These are phyloP conservation scores for Aurinia saxatilis DNA, from an alignment of 345 rosid species.

Conservation along the genomic window DNA sequence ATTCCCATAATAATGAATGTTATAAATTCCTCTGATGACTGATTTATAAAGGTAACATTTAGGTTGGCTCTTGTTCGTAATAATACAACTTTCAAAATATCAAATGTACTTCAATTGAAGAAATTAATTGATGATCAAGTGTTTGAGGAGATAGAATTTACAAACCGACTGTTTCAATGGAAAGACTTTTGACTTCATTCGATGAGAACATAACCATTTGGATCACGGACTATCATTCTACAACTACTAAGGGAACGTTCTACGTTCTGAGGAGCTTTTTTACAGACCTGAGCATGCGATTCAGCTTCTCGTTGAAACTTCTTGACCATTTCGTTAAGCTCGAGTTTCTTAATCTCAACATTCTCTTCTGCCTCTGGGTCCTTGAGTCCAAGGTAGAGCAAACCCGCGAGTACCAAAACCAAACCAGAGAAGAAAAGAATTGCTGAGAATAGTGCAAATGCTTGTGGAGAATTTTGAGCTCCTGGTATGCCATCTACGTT, in stretches of 20 bases:
- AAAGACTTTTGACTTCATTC: slow-evolving; percentile 18
- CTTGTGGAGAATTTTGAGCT: slow-evolving; percentile 34
- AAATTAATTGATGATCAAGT: no score
- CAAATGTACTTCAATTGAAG: no score
- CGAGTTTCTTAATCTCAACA: slow-evolving; percentile 41
- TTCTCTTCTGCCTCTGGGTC: slow-evolving; percentile 40
- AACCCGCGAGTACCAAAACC: slow-evolving; percentile 33
- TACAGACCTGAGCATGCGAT: slow-evolving; percentile 48
- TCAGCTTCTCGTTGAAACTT: slow-evolving; percentile 59
- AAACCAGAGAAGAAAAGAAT: slow-evolving; percentile 38
- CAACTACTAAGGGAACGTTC: slow-evolving; percentile 25
- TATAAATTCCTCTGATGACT: no score
- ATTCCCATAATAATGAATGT: no score
- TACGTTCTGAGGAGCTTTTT: slow-evolving; percentile 30
- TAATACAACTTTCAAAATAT: no score
- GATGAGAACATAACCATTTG: slow-evolving; percentile 39
- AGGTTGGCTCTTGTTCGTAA: no score
- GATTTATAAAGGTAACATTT: no score
- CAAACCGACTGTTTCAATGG: not conserved
- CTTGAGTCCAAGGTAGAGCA: slow-evolving; percentile 52
- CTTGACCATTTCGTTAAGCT: slow-evolving; percentile 52
- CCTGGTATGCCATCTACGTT: slow-evolving; percentile 70
- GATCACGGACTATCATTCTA: slow-evolving; percentile 32
- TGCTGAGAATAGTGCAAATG: slow-evolving; percentile 39
- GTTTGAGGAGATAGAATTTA: no score